phyloP scores from a whole-genome alignment of 208 protist species.

The Leishmania turanica region DNA sequence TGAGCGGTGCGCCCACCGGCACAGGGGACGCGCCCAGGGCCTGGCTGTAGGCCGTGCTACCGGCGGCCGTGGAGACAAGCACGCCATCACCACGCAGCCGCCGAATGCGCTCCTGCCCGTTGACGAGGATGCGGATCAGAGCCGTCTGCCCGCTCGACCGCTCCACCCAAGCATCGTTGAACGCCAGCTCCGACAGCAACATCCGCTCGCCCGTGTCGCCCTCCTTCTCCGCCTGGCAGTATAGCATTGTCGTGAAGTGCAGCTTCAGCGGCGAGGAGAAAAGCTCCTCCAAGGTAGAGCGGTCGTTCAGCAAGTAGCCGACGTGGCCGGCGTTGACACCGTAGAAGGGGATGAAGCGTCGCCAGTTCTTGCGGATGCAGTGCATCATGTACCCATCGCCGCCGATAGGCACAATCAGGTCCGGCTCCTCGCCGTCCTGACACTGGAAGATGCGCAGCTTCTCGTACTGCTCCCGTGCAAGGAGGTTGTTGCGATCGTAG shows the following conservation, averaged over 20 bases:
- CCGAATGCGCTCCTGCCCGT: constrained; percentile 86
- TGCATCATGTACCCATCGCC: constrained; percentile 94
- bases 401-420: constrained; percentile 91
- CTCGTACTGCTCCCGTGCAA: constrained; percentile 84
- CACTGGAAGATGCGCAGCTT: constrained; percentile 77
- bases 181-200: constrained; percentile 81
- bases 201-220: constrained; percentile 61
- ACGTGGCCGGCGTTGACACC: constrained; percentile 91
- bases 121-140: constrained; percentile 88
- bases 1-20: constrained; percentile 83
- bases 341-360: constrained; percentile 91
- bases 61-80: constrained; percentile 86
- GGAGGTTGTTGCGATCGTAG: constrained; percentile 84
- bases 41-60: constrained; percentile 89
- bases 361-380: constrained; percentile 91
- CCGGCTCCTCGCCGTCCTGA: constrained; percentile 68
- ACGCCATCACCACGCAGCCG: constrained; percentile 86
- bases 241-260: constrained; percentile 88
- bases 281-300: constrained; percentile 78
- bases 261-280: constrained; percentile 87
- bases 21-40: constrained; percentile 89
- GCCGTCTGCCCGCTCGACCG: constrained; percentile 89
- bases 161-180: constrained; percentile 94
- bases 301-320: constrained; percentile 87
- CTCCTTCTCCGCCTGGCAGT: constrained; percentile 85